Evolutionary conservation across 345 rosid species (phyloP), one percentile per base, ranked within the genome.

Genomic region (Dovyalis caffra): DNA sequence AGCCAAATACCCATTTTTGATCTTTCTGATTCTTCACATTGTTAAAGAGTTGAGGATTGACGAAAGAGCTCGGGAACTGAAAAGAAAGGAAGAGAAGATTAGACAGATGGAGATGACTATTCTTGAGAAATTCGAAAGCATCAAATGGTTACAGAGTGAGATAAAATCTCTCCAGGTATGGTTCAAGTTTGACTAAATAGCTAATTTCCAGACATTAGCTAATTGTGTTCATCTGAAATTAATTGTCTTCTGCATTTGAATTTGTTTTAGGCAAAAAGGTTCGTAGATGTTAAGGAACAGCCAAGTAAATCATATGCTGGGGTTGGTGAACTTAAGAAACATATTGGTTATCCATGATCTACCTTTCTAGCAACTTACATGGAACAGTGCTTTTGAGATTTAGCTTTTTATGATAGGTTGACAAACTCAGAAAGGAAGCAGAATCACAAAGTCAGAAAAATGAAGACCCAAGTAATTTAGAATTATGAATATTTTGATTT

Each of bases 121-220:
- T 71, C 60, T 78, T 64, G 86, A 86, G 77, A 83, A 77, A 57
- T 70, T 80, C 0, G 73, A 79, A 65, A 72, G 60, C 63, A 75
- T 86, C 21, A 70, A 53, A 25, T 60, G 35, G 11, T 35, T 75
- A 29, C 64, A 83, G 66, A 75, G 53, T 69, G 85, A 83, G 37
- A 69, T 77, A 56, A 83, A 86, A 61, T 77, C 78, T 77, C 32
- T 57, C 2, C 80, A 81, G 73, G 88, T 86, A 73, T 76, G 81
- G 12, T 70, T 51, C 25, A 58, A n/a, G n/a, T n/a, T n/a, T n/a
- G n/a, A n/a, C n/a, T n/a, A n/a, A n/a, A n/a, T n/a, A n/a, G n/a
- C n/a, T n/a, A n/a, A n/a, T n/a, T 58, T 25, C 25, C 15, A 29
- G 15, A n/a, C 29, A 25, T 58, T 8, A n/a, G 25, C 6, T 57